A percentile compares a stretch with the other conserved stretches of the same genome.
phyloP scores from a whole-genome alignment of 2,329 filamentous ascomycete species.

The Phoma sp. region DNA sequence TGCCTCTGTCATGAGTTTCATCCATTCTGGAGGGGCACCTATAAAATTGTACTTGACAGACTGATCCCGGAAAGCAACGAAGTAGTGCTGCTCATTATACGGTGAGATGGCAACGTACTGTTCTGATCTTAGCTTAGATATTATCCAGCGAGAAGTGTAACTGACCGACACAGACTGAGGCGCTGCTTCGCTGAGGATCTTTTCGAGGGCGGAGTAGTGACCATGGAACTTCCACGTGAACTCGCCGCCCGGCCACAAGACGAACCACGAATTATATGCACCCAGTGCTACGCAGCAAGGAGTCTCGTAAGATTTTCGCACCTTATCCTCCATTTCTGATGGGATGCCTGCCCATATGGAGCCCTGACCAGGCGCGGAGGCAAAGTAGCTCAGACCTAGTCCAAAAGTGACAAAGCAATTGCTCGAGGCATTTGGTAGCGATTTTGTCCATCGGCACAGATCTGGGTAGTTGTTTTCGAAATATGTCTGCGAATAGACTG shows the following conservation, averaged over 20 bases:
- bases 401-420: constrained; percentile 44
- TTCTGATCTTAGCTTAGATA: neutral
- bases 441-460: constrained; percentile 38
- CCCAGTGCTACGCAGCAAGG: constrained; percentile 40
- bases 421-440: constrained; percentile 35
- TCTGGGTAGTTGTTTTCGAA: constrained; percentile 42
- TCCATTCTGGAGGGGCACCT: constrained; percentile 40
- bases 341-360: constrained; percentile 45
- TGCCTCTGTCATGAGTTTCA: constrained; percentile 42
- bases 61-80: constrained; percentile 39
- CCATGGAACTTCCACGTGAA: constrained; percentile 43
- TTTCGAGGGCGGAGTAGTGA: constrained; percentile 35
- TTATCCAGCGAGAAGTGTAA: neutral
- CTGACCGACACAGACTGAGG: constrained; percentile 39
- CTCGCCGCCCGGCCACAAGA: constrained; percentile 41
- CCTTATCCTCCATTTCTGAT: constrained; percentile 39
- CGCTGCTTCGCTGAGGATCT: constrained; percentile 34
- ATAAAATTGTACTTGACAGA: constrained; percentile 45
- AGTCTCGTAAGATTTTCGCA: constrained; percentile 42
- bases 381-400: constrained; percentile 39
- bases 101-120: constrained; percentile 45
- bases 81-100: constrained; percentile 42
- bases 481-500: constrained; percentile 41
- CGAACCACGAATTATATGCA: constrained; percentile 41
- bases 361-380: constrained; percentile 36